These are phyloP conservation scores for Daldinia childiae DNA, from an alignment of 495 filamentous ascomycete genomes.

Conservation along the genomic window DNA sequence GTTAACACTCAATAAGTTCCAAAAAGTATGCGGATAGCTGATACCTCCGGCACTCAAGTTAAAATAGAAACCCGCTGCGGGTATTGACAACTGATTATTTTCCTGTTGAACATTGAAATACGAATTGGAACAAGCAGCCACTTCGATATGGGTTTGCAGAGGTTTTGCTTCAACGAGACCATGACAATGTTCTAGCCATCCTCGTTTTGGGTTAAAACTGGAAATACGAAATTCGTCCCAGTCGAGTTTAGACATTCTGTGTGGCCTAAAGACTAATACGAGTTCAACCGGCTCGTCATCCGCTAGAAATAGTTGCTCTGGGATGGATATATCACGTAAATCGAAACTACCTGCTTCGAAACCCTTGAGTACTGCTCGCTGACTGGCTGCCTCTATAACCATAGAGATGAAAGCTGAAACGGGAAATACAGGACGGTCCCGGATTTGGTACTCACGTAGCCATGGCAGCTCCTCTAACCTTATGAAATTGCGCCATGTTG, in stretches of 20 bases:
- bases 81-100: conserved; percentile 21
- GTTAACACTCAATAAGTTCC: conserved; percentile 51
- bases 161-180: conserved; percentile 40
- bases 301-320: conserved; percentile 47
- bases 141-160: not conserved
- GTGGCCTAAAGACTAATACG: conserved; percentile 42
- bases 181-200: conserved; percentile 42
- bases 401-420: conserved; percentile 64
- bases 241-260: conserved; percentile 9
- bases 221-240: conserved; percentile 43
- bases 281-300: conserved; percentile 50
- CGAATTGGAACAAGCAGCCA: not conserved
- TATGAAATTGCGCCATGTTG: conserved; percentile 63
- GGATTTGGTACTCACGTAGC: conserved; percentile 60
- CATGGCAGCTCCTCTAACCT: conserved; percentile 59
- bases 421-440: conserved; percentile 62
- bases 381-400: conserved; percentile 61
- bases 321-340: conserved; percentile 43
- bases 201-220: conserved; percentile 36
- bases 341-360: conserved; percentile 34
- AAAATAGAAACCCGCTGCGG: conserved; percentile 37
- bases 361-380: conserved; percentile 47
- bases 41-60: conserved; percentile 42
- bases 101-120: conserved; percentile 5
- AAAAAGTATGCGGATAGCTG: conserved; percentile 51